Evolutionary conservation across 257 asterid genomes (phyloP).

Genomic region (Solanum phureja): DNA sequence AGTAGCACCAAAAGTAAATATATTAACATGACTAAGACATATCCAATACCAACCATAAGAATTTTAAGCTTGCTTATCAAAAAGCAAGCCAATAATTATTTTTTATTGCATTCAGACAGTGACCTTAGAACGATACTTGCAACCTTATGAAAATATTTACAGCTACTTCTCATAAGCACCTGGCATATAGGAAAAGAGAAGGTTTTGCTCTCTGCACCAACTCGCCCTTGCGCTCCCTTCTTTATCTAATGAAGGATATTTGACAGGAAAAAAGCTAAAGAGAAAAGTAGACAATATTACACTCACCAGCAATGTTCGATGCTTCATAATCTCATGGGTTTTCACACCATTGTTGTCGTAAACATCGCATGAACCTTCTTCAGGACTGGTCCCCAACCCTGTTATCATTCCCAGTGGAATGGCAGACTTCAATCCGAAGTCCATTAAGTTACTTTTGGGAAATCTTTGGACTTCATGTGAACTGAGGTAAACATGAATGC

Average conservation of each 20-base stretch:
- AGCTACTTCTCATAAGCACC: not conserved
- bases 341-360: constrained; percentile 44
- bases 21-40: not conserved
- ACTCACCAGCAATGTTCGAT: constrained; percentile 75
- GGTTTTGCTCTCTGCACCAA: not conserved
- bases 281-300: not conserved
- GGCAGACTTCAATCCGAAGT: constrained; percentile 28
- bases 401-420: constrained; percentile 60
- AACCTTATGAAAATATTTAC: not conserved
- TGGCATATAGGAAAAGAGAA: not conserved
- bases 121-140: not conserved
- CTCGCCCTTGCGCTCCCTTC: not conserved
- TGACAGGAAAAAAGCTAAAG: not conserved
- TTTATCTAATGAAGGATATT: not conserved
- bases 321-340: constrained; percentile 87
- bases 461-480: constrained; percentile 19
- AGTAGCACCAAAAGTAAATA: not conserved
- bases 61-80: not conserved
- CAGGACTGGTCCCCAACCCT: constrained; percentile 78
- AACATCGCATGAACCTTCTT: constrained; percentile 77
- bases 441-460: constrained; percentile 9
- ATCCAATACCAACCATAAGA: not conserved
- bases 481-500: constrained; percentile 52
- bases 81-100: not conserved
- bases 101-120: not conserved